Evolutionary conservation across 2,329 filamentous ascomycete species (phyloP).

Genomic region (Tothia fuscella): DNA sequence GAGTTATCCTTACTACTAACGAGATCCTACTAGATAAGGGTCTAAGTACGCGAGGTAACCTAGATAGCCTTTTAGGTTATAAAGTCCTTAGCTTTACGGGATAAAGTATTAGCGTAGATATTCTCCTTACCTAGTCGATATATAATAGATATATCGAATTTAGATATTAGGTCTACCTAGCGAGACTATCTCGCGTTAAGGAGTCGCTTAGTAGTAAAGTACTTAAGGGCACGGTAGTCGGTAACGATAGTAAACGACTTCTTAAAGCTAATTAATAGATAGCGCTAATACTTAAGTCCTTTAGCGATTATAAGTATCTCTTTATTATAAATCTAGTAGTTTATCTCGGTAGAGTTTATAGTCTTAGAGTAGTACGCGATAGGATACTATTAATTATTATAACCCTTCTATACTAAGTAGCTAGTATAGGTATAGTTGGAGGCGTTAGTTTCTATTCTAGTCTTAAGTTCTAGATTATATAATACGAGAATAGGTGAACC

Average conservation of each 20-base stretch:
- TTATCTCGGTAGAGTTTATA: constrained; percentile 16
- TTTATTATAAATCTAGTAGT: constrained; percentile 26
- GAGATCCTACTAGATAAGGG: no score
- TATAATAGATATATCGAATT: constrained; percentile 17
- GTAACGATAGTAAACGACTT: constrained; percentile 15
- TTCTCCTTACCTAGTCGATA: constrained; percentile 14
- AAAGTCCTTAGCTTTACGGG: not conserved
- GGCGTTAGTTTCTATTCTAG: constrained; percentile 17
- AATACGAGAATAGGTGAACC: constrained; percentile 13
- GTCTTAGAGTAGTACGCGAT: constrained; percentile 18
- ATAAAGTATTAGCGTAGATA: not conserved
- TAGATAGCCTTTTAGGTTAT: not conserved
- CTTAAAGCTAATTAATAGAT: constrained; percentile 13
- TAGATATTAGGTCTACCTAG: constrained; percentile 16
- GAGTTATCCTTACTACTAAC: no score
- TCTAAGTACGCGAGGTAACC: no score
- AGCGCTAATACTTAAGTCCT: constrained; percentile 17
- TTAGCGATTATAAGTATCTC: constrained; percentile 24
- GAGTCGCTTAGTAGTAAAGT: constrained; percentile 17
- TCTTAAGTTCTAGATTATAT: constrained; percentile 14
- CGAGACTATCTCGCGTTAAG: constrained; percentile 15
- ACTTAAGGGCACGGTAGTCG: constrained; percentile 20
- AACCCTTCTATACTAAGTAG: constrained; percentile 12
- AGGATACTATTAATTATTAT: constrained; percentile 11
- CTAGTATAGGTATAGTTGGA: constrained; percentile 12